Evolutionary conservation across 495 filamentous ascomycete genomes (phyloP).

Genomic region (Astrothelium subdiscretum): DNA sequence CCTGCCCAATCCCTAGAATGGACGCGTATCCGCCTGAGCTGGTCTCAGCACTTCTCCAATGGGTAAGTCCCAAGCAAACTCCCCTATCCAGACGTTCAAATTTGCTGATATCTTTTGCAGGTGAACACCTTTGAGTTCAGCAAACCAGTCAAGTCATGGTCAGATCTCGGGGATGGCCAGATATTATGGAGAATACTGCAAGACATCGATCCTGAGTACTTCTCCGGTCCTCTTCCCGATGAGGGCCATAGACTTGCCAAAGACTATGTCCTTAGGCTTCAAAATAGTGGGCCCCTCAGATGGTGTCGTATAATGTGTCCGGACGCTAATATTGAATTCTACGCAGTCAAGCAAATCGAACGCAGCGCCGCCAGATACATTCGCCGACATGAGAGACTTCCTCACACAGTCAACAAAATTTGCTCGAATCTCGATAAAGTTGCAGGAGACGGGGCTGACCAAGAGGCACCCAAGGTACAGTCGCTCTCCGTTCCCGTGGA

Average conservation of each 20-base stretch:
- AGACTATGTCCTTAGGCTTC: background rate
- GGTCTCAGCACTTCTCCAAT: constrained; percentile 5
- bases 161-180: constrained; percentile 63
- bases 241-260: constrained; percentile 29
- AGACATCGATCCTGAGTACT: constrained; percentile 57
- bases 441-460: constrained; percentile 35
- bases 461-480: constrained; percentile 21
- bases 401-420: constrained; percentile 22
- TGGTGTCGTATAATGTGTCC: constrained; percentile 4
- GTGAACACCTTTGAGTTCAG: constrained; percentile 20
- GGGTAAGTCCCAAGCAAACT: background rate
- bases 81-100: background rate
- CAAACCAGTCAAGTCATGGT: constrained; percentile 20
- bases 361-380: constrained; percentile 57
- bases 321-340: constrained; percentile 8
- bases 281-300: constrained; percentile 2
- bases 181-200: constrained; percentile 57
- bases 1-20: background rate
- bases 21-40: constrained; percentile 4
- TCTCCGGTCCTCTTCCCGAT: constrained; percentile 50
- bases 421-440: constrained; percentile 14
- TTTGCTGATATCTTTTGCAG: constrained; percentile 1
- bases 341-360: constrained; percentile 52
- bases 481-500: constrained; percentile 5
- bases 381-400: constrained; percentile 40